Base-by-base conservation (phyloP, 139 green algal genomes). In the Chlamydomonas schloesseri region DNA sequence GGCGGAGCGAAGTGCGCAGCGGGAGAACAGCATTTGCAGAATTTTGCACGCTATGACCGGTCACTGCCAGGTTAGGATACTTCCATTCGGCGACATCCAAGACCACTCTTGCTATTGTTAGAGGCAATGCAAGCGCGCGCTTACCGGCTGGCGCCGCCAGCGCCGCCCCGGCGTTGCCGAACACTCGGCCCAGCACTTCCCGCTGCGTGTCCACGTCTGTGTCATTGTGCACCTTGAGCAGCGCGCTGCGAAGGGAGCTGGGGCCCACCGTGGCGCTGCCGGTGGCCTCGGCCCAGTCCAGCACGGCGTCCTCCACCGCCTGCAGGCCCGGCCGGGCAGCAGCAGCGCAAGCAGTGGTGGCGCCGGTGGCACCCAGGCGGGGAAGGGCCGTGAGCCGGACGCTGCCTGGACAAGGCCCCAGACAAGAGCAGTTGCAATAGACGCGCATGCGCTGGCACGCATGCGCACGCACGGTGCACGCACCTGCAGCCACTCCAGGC, bases 401-500 rank as follows among this genome's bases (percentile, higher is more conserved):
- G n/a, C n/a, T n/a, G n/a, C n/a, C n/a, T n/a, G n/a, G n/a, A n/a
- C n/a, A n/a, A n/a, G n/a, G n/a, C n/a, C n/a, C n/a, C n/a, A n/a
- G n/a, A n/a, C n/a, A n/a, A n/a, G n/a, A n/a, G n/a, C n/a, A n/a
- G n/a, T n/a, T n/a, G n/a, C n/a, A n/a, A n/a, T n/a, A n/a, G n/a
- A n/a, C n/a, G n/a, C n/a, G n/a, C n/a, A n/a, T n/a, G n/a, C n/a
- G n/a, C n/a, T n/a, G n/a, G n/a, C n/a, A n/a, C n/a, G n/a, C n/a
- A n/a, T n/a, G n/a, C n/a, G n/a, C n/a, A n/a, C n/a, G n/a, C n/a
- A n/a, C n/a, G n/a, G n/a, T n/a, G n/a, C n/a, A 15, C 75, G 0
- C 69, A 86, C 80, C 80, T 86, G 80, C 50, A 86, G 68, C 67
- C 75, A 89, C 37, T 79, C 75, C 37, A 89, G 31, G 20, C 70